Evolutionary conservation across 75 land plant genomes (phyloP).

Genomic region (Ceratopteris richardii): DNA sequence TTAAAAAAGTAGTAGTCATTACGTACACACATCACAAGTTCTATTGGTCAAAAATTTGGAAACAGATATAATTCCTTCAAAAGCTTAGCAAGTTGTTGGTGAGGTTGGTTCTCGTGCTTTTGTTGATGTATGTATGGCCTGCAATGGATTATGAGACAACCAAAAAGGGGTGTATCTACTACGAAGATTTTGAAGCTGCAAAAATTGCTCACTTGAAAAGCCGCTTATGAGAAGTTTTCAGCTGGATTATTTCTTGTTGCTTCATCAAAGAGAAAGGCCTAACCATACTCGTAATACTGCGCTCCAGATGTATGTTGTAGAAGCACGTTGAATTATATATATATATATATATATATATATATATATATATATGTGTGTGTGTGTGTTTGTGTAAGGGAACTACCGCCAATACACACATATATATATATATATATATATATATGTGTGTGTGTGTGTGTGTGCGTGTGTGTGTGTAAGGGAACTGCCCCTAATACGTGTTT

Average conservation of each 20-base stretch:
- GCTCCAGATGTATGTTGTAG: too few species aligned
- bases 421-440: too few species aligned
- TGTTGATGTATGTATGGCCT: slow-evolving; percentile 1
- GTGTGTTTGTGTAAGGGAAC: too few species aligned
- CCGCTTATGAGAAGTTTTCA: not conserved
- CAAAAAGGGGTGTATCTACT: slow-evolving; percentile 3
- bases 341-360: too few species aligned
- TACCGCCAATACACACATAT: too few species aligned
- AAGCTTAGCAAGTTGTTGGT: not conserved
- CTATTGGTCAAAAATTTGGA: not conserved
- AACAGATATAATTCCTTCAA: not conserved
- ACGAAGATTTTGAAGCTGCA: slow-evolving; percentile 1
- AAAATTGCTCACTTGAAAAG: too few species aligned
- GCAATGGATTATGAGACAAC: slow-evolving; percentile 4
- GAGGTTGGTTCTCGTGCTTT: not conserved
- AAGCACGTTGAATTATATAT: too few species aligned
- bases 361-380: too few species aligned
- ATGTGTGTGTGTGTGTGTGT: too few species aligned
- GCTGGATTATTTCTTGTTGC: not conserved
- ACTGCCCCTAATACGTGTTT: too few species aligned
- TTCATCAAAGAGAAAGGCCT: slow-evolving; percentile 4
- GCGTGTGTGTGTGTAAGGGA: too few species aligned
- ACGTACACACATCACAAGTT: not conserved
- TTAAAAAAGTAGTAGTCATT: not conserved
- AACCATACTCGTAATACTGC: too few species aligned